Conservation (phyloP, 2,329 filamentous ascomycete genomes). For the Aspergillus thermomutatus region DNA sequence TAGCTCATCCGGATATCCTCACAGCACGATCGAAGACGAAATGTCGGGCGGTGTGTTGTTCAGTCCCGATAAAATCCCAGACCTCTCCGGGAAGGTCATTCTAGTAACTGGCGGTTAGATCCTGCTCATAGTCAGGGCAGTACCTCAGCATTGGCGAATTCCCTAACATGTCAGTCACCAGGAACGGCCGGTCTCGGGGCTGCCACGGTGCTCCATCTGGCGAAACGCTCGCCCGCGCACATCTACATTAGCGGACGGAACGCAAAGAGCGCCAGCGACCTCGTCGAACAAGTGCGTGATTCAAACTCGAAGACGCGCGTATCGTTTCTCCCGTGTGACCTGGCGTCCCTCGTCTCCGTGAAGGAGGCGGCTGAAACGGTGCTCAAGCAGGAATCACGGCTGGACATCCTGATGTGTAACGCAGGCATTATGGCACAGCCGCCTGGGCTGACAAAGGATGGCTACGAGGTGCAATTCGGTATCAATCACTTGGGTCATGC, state of each 20-base stretch:
- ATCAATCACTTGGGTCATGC: not conserved
- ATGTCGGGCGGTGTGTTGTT: not conserved
- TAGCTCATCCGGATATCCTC: not conserved
- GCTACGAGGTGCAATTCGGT: too few species aligned
- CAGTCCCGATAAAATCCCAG: not conserved
- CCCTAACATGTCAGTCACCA: not conserved
- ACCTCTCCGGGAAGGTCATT: not conserved
- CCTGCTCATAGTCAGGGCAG: not conserved
- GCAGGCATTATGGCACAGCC: slow-evolving; percentile 46
- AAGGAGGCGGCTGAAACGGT: slow-evolving; percentile 41
- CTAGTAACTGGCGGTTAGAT: not conserved
- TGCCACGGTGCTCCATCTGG: slow-evolving; percentile 36
- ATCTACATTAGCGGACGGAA: slow-evolving; percentile 35
- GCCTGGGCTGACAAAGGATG: slow-evolving; percentile 18
- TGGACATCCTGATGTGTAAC: slow-evolving; percentile 48
- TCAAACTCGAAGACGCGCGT: slow-evolving; percentile 21
- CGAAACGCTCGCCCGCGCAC: slow-evolving; percentile 37
- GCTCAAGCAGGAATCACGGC: slow-evolving; percentile 26
- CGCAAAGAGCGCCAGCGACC: slow-evolving; percentile 28
- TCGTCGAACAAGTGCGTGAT: slow-evolving; percentile 37
- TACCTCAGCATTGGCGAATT: not conserved
- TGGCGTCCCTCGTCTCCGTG: slow-evolving; percentile 45
- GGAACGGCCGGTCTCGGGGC: slow-evolving; percentile 44
- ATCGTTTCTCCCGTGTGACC: slow-evolving; percentile 43
- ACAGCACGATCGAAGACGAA: not conserved